Base-by-base conservation (phyloP, 345 rosid genomes). In the Eucalyptus polybractea region DNA sequence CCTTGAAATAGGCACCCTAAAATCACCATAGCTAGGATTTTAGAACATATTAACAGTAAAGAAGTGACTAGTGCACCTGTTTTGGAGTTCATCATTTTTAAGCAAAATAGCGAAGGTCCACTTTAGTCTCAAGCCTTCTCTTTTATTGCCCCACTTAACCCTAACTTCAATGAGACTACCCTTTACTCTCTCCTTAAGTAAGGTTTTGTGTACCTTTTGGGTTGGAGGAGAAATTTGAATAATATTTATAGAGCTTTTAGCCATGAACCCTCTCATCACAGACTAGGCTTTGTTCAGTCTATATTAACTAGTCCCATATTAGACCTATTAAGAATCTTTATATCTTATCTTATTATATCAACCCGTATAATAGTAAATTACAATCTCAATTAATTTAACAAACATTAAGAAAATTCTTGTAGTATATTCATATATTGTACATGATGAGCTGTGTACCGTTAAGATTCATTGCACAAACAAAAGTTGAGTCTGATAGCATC, bases 271-370 rank as follows among this genome's bases (percentile, higher is more conserved):
- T 56, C 29, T 56, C 0, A 0, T 56, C 29, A 22, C 0, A 15
- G 3, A 33, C 6, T 15, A 31, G 19, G 11, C 21, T 31, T 65
- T n/a, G 5, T 5, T n/a, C 0, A 31, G 37, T 3, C 11, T 6
- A 67, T 33, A 65, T 8, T 7, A 65, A 4, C 11, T 8, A n/a
- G 3, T 7, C 37, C 3, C 40, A 14, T 65, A n/a, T n/a, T n/a
- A 67, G 1, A 15, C 76, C 2, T 7, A n/a, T 67, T 15, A 67
- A 67, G 10, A 67, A 67, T n/a, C 1, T 31, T 67, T 7, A 67
- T n/a, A 67, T 31, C 40, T 67, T 7, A n/a, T 1, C 2, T 67
- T 67, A 15, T 67, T 15, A n/a, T 17, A 67, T 15, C 40, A 31
- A 67, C 8, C 0, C 0, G 6, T 8, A n/a, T n/a, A 31, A 67